Evolutionary conservation across 2,329 filamentous ascomycete genomes (phyloP).

Genomic region (Arthroderma sp.): DNA sequence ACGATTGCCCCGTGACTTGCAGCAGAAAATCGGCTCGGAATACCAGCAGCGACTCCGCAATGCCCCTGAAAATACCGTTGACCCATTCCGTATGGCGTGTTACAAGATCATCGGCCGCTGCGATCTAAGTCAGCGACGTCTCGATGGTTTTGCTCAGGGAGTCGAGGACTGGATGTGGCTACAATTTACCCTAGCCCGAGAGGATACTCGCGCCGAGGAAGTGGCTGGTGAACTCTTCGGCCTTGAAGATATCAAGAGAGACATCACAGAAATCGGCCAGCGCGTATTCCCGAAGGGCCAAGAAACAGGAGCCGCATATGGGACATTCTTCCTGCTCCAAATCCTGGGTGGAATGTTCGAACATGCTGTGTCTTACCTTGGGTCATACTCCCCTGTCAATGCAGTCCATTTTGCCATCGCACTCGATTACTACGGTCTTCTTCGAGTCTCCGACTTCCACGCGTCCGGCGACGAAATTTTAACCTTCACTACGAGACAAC

Average conservation of each 20-base stretch:
- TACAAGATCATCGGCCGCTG: slow-evolving; percentile 91
- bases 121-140: slow-evolving; percentile 43
- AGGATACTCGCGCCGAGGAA: slow-evolving; percentile 49
- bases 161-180: slow-evolving; percentile 58
- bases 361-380: slow-evolving; percentile 80
- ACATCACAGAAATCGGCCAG: slow-evolving; percentile 76
- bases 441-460: slow-evolving; percentile 73
- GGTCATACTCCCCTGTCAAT: slow-evolving; percentile 80
- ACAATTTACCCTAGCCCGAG: slow-evolving; percentile 50
- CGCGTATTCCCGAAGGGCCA: slow-evolving; percentile 77
- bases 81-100: slow-evolving; percentile 92
- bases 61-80: slow-evolving; percentile 72
- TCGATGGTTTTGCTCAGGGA: slow-evolving; percentile 45
- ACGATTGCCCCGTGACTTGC: slow-evolving; percentile 62
- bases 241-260: slow-evolving; percentile 57
- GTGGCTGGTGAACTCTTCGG: slow-evolving; percentile 50
- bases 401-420: slow-evolving; percentile 90
- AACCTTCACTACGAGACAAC: slow-evolving; percentile 39
- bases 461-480: slow-evolving; percentile 57
- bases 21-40: slow-evolving; percentile 79
- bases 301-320: slow-evolving; percentile 67
- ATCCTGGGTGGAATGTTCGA: slow-evolving; percentile 87
- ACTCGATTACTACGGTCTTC: slow-evolving; percentile 74
- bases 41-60: slow-evolving; percentile 76
- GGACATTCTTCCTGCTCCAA: slow-evolving; percentile 88